These are phyloP conservation scores for Schizosaccharomyces osmophilus DNA, from an alignment of 805 yeast genomes.

Conservation along the genomic window DNA sequence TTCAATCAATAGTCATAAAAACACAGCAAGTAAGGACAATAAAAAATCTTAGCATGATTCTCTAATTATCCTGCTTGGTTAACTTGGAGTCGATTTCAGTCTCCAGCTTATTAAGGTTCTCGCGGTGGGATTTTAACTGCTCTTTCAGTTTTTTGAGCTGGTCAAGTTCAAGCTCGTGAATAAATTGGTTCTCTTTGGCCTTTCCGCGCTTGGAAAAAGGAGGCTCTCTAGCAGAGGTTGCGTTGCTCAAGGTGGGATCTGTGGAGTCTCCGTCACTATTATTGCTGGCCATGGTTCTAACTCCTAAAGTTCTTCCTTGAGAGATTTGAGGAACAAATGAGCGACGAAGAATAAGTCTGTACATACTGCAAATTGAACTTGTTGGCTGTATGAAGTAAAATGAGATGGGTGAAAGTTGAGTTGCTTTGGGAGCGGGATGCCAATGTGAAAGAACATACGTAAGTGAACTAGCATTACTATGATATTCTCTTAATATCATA, in stretches of 20 bases:
- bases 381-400: too few relatives aligned
- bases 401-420: too few relatives aligned
- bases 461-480: too few relatives aligned
- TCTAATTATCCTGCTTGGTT: background rate
- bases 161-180: background rate
- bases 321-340: too few relatives aligned
- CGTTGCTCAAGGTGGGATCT: background rate
- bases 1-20: too few relatives aligned
- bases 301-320: too few relatives aligned
- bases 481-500: too few relatives aligned
- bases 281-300: too few relatives aligned
- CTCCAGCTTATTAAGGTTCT: background rate
- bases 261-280: background rate
- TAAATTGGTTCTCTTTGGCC: background rate
- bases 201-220: background rate
- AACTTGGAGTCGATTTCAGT: background rate
- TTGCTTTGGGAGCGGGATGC: too few relatives aligned
- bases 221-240: background rate
- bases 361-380: too few relatives aligned
- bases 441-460: too few relatives aligned
- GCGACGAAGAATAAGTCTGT: too few relatives aligned
- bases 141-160: background rate
- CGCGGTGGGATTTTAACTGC: background rate
- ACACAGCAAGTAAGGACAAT: background rate
- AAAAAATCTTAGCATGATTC: background rate